Evolutionary conservation across 495 filamentous ascomycete species (phyloP).

Genomic region (Penicillium lividum): DNA sequence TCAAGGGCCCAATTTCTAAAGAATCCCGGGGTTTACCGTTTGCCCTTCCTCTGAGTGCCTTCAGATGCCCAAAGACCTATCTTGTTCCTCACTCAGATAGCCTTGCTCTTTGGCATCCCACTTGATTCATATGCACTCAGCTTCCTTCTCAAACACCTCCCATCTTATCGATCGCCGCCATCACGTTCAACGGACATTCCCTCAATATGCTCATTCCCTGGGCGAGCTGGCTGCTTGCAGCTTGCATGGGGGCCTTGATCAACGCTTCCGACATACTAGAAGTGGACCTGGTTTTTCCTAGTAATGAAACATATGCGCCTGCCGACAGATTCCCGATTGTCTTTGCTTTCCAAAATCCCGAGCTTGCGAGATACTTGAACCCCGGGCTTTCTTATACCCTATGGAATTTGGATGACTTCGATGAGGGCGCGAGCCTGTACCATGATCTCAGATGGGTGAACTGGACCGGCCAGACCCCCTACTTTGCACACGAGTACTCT

Average conservation of each 20-base stretch:
- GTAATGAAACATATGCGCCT: constrained; percentile 44
- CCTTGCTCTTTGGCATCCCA: too few species aligned
- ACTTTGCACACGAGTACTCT: constrained; percentile 15
- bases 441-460: constrained; percentile 10
- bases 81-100: too few species aligned
- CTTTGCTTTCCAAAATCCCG: constrained; percentile 36
- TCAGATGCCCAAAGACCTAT: too few species aligned
- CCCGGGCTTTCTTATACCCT: constrained; percentile 13
- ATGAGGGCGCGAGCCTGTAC: too few species aligned
- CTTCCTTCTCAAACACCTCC: too few species aligned
- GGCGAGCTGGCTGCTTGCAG: constrained; percentile 14
- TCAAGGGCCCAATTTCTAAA: too few species aligned
- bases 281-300: constrained; percentile 42
- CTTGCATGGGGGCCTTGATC: constrained; percentile 10
- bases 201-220: constrained; percentile 9
- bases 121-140: too few species aligned
- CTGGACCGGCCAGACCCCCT: constrained; percentile 23
- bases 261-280: constrained; percentile 24
- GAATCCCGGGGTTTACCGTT: too few species aligned
- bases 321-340: constrained; percentile 32
- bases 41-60: too few species aligned
- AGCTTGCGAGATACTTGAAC: constrained; percentile 23
- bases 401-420: constrained; percentile 1
- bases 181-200: not conserved
- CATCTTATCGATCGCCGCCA: too few species aligned